Evolutionary conservation across 805 yeast genomes (phyloP), one percentile per base, ranked within the genome.

Genomic region (Starmerella roubikii): DNA sequence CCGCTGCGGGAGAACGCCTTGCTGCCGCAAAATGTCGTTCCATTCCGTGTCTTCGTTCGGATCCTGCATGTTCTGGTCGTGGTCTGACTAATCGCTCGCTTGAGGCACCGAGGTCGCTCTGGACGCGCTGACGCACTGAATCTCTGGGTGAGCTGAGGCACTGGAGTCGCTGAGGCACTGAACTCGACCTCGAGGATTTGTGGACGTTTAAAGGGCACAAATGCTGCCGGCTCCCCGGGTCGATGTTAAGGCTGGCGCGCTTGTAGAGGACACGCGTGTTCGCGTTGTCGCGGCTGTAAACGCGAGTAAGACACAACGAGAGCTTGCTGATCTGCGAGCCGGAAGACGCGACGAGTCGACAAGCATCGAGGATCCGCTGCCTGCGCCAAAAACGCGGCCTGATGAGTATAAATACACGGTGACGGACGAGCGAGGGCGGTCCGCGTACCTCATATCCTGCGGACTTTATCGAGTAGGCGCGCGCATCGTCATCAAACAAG

Each of bases 31-130:
- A 48, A 91, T 85, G 59, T 91, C 99, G 56, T 91, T 91, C 98
- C 99, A 91, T 59, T 91, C 98, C 0, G 98, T 91, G 57, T 91
- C 99, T 60, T 91, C 99, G 45, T 72, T 73, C 26, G 94, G 96
- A 60, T 91, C 86, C 40, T 50, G 54, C 54, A 50, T 50, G 12
- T 17, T 18, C n/a, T 17, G 30, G 16, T 15, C 8, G 16, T 15
- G 31, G 31, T 29, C 7, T 29, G n/a, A n/a, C n/a, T n/a, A n/a
- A n/a, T n/a, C n/a, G n/a, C n/a, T n/a, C n/a, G n/a, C n/a, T n/a
- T n/a, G n/a, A n/a, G n/a, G n/a, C n/a, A n/a, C n/a, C n/a, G n/a
- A n/a, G n/a, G n/a, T n/a, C n/a, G n/a, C n/a, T n/a, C n/a, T n/a
- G n/a, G n/a, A n/a, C n/a, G n/a, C n/a, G n/a, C n/a, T n/a, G n/a